These are phyloP conservation scores for Malania oleifera DNA, from an alignment of 164 flowering plant species.

Conservation along the genomic window DNA sequence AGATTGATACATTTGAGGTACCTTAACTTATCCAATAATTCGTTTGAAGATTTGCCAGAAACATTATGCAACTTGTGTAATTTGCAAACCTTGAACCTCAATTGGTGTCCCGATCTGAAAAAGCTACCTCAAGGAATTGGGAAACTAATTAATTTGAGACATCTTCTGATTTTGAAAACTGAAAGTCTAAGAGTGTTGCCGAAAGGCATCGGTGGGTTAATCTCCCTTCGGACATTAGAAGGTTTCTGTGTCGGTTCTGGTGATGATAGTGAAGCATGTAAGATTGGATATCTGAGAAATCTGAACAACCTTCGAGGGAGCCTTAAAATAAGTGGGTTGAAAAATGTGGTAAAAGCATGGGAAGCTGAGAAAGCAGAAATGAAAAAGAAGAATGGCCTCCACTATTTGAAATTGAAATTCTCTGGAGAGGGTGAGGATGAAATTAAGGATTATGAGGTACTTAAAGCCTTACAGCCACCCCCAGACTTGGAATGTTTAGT, in stretches of 20 bases:
- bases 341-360: not conserved
- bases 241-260: not conserved
- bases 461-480: not conserved
- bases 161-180: not conserved
- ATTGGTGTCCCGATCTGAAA: not conserved
- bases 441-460: not conserved
- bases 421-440: no score
- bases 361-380: not conserved
- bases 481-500: not conserved
- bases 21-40: not conserved
- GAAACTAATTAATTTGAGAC: not conserved
- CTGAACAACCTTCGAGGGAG: not conserved
- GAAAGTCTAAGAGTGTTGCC: not conserved
- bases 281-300: not conserved
- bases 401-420: no score
- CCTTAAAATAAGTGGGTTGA: not conserved
- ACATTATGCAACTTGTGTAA: not conserved
- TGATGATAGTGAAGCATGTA: not conserved
- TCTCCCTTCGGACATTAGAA: not conserved
- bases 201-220: not conserved
- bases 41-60: not conserved
- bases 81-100: slow-evolving; percentile 1
- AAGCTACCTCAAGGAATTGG: not conserved
- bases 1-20: slow-evolving; percentile 6
- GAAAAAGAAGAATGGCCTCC: not conserved